Evolutionary conservation across 257 asterid species (phyloP).

Genomic region (Nicotiana obtusifolia): DNA sequence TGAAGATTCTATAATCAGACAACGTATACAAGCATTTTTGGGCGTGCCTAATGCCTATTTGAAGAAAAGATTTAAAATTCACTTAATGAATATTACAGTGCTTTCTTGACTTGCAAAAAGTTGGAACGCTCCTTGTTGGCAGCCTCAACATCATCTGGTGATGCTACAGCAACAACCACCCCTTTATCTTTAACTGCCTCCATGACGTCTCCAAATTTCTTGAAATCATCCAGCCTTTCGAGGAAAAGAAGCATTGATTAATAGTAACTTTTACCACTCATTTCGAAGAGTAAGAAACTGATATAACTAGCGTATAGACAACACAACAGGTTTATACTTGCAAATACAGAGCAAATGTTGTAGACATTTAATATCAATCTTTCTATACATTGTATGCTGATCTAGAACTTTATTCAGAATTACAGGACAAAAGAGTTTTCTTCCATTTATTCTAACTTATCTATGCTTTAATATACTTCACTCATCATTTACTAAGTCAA

Average conservation of each 20-base stretch:
- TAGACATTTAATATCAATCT: background rate
- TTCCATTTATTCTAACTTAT: background rate
- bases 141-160: conserved; percentile 76
- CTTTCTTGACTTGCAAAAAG: conserved; percentile 79
- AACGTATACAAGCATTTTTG: background rate
- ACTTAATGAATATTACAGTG: conserved; percentile 35
- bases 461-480: conserved; percentile 1
- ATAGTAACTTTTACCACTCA: background rate
- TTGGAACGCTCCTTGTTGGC: conserved; percentile 60
- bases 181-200: conserved; percentile 75
- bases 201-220: conserved; percentile 74
- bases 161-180: conserved; percentile 85
- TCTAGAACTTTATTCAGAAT: background rate
- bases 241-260: background rate
- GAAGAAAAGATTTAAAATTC: background rate
- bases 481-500: background rate
- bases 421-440: background rate
- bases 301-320: background rate
- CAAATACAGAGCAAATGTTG: background rate
- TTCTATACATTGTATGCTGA: background rate
- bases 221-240: conserved; percentile 73
- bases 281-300: background rate
- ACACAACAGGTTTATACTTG: background rate
- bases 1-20: background rate
- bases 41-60: background rate